phyloP scores from a whole-genome alignment of 768 basidiomycete species.

The Naganishia friedmannii region DNA sequence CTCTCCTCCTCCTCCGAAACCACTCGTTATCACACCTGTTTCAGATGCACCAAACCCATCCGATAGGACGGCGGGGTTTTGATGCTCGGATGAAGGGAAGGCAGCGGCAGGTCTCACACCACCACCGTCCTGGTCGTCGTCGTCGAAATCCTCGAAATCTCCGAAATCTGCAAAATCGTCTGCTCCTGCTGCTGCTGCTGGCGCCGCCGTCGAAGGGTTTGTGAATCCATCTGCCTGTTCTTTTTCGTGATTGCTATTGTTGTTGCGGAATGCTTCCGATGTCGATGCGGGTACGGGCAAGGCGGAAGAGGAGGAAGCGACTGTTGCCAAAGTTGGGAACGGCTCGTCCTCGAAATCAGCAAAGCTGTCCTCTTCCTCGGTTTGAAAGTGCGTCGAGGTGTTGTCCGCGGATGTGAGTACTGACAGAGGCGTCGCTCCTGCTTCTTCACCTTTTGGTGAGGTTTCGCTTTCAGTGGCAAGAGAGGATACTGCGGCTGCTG shows the following conservation, averaged over 20 bases:
- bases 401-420: neutral
- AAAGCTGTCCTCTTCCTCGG: neutral
- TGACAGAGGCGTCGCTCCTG: neutral
- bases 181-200: no score
- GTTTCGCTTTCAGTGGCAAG: no score
- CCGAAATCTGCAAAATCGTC: slow-evolving; percentile 54
- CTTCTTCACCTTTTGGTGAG: neutral
- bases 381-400: no score
- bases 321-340: neutral
- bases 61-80: slow-evolving; percentile 27
- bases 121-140: no score
- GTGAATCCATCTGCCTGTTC: no score
- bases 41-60: slow-evolving; percentile 8
- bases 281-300: neutral
- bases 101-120: slow-evolving; percentile 53
- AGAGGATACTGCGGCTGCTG: no score
- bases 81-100: no score
- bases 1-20: slow-evolving; percentile 61
- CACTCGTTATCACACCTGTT: slow-evolving; percentile 57
- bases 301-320: neutral
- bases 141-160: slow-evolving; percentile 60
- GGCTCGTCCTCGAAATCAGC: neutral
- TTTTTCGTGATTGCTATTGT: no score
- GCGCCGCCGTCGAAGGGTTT: neutral
- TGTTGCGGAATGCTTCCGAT: neutral